A percentile compares a stretch with the other conserved stretches of the same genome.
These are phyloP conservation scores for Malbranchea cinnamomea DNA, from an alignment of 2,329 filamentous ascomycete species.

Conservation along the genomic window DNA sequence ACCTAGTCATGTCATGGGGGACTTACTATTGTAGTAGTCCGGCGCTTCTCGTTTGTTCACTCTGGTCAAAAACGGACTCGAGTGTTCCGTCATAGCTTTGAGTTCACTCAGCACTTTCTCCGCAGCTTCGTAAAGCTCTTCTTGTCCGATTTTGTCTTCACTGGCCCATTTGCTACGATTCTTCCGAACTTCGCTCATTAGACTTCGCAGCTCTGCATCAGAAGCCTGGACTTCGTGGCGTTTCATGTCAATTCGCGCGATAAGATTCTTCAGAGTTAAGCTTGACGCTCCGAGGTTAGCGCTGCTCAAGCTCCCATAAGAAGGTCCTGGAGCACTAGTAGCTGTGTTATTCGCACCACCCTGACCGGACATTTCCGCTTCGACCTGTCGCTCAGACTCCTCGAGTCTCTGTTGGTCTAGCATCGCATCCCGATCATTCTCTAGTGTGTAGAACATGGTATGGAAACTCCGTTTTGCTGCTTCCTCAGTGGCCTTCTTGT, in stretches of 20 bases:
- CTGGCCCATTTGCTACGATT: conserved; percentile 98
- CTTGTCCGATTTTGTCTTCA: conserved; percentile 92
- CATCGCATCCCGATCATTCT: conserved; percentile 93
- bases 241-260: conserved; percentile 87
- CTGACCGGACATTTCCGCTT: conserved; percentile 74
- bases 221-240: conserved; percentile 79
- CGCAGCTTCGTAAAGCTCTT: conserved; percentile 90
- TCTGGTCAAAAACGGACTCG: conserved; percentile 81
- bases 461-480: conserved; percentile 82
- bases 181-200: conserved; percentile 96
- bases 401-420: conserved; percentile 93
- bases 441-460: conserved; percentile 85
- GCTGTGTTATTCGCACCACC: conserved; percentile 36
- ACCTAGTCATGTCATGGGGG: background rate
- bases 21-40: conserved; percentile 80
- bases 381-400: conserved; percentile 88
- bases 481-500: conserved; percentile 79
- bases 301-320: conserved; percentile 79
- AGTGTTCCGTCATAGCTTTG: conserved; percentile 94
- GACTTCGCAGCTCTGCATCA: conserved; percentile 74
- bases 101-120: conserved; percentile 96
- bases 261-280: conserved; percentile 89
- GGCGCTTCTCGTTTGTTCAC: conserved; percentile 96
- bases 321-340: conserved; percentile 40
- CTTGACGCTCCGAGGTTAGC: conserved; percentile 93